These are phyloP conservation scores for Canavalia gladiata DNA, from an alignment of 306 rosid species.

Conservation along the genomic window DNA sequence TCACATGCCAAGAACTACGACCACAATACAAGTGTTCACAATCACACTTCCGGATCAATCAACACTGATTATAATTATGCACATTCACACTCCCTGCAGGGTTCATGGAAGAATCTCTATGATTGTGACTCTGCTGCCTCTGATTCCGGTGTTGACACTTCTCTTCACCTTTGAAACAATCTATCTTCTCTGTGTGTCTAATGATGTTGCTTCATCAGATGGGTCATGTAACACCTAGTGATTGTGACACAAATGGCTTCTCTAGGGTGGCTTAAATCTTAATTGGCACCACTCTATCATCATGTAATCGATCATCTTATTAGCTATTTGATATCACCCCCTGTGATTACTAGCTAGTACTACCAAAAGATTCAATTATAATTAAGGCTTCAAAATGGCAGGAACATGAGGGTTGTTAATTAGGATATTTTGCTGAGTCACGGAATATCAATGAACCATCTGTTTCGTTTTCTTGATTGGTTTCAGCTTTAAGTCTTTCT, in stretches of 20 bases:
- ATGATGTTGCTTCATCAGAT: constrained; percentile 45
- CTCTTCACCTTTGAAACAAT: constrained; percentile 78
- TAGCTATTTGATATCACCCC: constrained; percentile 44
- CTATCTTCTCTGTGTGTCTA: constrained; percentile 9
- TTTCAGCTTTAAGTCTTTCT: constrained; percentile 26
- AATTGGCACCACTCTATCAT: constrained; percentile 25
- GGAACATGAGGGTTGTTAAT: constrained; percentile 39
- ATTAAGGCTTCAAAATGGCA: constrained; percentile 28
- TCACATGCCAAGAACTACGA: constrained; percentile 42
- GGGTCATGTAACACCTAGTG: constrained; percentile 33
- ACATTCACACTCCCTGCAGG: constrained; percentile 40
- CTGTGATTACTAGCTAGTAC: constrained; percentile 30
- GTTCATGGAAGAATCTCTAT: constrained; percentile 48
- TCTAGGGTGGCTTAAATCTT: constrained; percentile 21
- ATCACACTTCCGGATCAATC: constrained; percentile 50
- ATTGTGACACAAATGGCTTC: constrained; percentile 42
- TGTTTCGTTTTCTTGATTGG: constrained; percentile 36
- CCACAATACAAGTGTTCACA: constrained; percentile 26
- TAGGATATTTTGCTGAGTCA: constrained; percentile 33
- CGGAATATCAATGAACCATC: constrained; percentile 34
- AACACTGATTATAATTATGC: constrained; percentile 30
- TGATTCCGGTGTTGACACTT: constrained; percentile 80
- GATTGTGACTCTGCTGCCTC: constrained; percentile 54
- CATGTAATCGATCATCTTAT: neutral
- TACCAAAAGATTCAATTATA: constrained; percentile 17